Percentiles rank a stretch among this genome's conserved stretches.
Evolutionary conservation across 2,329 filamentous ascomycete genomes (phyloP).

Genomic region (Massarina eburnea): DNA sequence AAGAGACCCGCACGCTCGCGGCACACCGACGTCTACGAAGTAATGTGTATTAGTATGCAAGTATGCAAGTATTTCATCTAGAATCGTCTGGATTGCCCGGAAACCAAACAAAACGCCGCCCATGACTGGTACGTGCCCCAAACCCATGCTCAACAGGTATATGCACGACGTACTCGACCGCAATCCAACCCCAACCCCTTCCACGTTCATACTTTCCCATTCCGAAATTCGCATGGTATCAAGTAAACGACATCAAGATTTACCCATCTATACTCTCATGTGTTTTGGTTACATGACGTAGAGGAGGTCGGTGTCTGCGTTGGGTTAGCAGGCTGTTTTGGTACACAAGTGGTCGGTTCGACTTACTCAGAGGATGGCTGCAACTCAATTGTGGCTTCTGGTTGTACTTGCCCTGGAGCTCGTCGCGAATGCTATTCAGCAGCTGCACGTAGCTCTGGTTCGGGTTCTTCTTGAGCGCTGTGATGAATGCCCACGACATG

Average conservation of each 20-base stretch:
- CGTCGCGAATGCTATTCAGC: constrained; percentile 91
- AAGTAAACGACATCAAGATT: background rate
- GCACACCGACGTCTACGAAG: no score
- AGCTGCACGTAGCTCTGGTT: constrained; percentile 96
- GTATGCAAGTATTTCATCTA: background rate
- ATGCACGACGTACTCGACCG: background rate
- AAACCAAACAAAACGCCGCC: constrained; percentile 2
- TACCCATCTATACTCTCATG: background rate
- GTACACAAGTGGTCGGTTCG: background rate
- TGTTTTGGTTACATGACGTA: constrained; percentile 46
- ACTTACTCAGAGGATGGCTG: constrained; percentile 88
- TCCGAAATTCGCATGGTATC: constrained; percentile 1
- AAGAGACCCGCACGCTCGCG: no score
- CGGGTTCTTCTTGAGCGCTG: constrained; percentile 84
- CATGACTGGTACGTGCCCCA: constrained; percentile 2
- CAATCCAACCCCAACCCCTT: background rate
- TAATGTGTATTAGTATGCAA: no score
- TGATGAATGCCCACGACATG: constrained; percentile 98
- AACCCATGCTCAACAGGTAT: constrained; percentile 1
- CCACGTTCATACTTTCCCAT: background rate
- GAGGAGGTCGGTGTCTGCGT: constrained; percentile 46
- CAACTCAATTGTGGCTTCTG: constrained; percentile 97
- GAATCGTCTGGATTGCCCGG: background rate
- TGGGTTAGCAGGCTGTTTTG: constrained; percentile 4
- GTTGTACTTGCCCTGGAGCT: constrained; percentile 80